These are phyloP conservation scores for Recurvomyces mirabilis DNA, from an alignment of 495 filamentous ascomycete genomes.

Conservation along the genomic window DNA sequence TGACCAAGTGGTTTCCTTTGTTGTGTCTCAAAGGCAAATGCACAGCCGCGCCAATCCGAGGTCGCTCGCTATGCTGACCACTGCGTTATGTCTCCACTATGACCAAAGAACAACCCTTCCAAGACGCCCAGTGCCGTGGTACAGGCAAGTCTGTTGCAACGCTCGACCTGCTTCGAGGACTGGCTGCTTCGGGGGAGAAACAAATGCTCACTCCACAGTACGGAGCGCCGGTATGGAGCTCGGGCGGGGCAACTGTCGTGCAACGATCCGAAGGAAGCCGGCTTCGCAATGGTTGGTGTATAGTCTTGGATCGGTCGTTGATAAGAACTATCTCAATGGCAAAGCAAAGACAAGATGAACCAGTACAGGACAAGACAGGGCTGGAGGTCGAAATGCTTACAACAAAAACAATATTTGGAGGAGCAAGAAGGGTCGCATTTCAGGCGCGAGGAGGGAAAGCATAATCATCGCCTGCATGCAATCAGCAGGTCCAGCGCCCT, in stretches of 20 bases:
- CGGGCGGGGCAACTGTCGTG: too few relatives aligned
- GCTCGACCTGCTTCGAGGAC: too few relatives aligned
- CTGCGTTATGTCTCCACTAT: neutral
- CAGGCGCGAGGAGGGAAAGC: neutral
- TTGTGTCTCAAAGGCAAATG: conserved; percentile 3
- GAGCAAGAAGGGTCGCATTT: neutral
- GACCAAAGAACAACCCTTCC: neutral
- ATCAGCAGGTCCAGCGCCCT: neutral
- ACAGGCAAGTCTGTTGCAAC: neutral
- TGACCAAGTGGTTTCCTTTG: neutral
- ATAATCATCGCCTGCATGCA: neutral
- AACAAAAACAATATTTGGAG: neutral
- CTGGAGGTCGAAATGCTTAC: neutral
- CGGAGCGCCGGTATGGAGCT: too few relatives aligned
- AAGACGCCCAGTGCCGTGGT: neutral
- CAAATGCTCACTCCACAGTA: too few relatives aligned
- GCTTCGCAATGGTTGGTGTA: too few relatives aligned
- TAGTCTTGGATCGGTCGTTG: too few relatives aligned
- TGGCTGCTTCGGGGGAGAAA: too few relatives aligned
- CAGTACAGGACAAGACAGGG: neutral
- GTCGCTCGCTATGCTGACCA: conserved; percentile 4
- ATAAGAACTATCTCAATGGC: too few relatives aligned
- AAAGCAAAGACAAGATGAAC: too few relatives aligned
- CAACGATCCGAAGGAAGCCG: too few relatives aligned
- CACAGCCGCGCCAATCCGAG: conserved; percentile 8